Conservation (phyloP, 192 early-diverging fungal species). For the Thoreauomyces humboldtii region DNA sequence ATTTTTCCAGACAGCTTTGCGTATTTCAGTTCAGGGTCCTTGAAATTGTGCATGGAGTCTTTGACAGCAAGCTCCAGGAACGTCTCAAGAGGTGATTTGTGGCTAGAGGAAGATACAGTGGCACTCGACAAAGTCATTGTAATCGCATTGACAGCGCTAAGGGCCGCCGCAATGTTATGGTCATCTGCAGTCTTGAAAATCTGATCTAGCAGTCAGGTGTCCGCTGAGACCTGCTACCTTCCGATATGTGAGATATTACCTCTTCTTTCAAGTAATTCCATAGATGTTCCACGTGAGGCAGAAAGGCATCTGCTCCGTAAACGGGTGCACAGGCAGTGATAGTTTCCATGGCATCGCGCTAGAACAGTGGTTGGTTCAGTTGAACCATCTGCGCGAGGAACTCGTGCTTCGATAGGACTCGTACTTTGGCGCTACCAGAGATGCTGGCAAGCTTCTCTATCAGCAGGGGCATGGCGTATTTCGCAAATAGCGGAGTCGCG, state of each 20-base stretch:
- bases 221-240: no score
- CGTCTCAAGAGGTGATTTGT: conserved; percentile 25
- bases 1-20: conserved; percentile 36
- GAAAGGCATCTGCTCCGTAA: conserved; percentile 69
- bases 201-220: no score
- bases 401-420: conserved; percentile 1
- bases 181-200: conserved; percentile 77
- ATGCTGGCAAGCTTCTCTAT: conserved; percentile 88
- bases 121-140: conserved; percentile 57
- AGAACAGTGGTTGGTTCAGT: conserved; percentile 13
- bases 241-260: no score
- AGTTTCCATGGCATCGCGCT: conserved; percentile 90
- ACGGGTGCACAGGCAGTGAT: conserved; percentile 73
- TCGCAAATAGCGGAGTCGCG: conserved; percentile 56
- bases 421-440: conserved; percentile 83
- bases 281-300: conserved; percentile 67
- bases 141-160: conserved; percentile 58
- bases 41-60: conserved; percentile 38
- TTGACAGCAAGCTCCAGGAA: conserved; percentile 33
- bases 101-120: conserved; percentile 20
- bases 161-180: conserved; percentile 62
- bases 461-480: conserved; percentile 77
- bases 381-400: background rate
- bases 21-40: conserved; percentile 41
- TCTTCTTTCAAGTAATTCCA: conserved; percentile 74